These are phyloP conservation scores for Coemansia sp. DNA, from an alignment of 192 early-diverging fungal species.

Conservation along the genomic window DNA sequence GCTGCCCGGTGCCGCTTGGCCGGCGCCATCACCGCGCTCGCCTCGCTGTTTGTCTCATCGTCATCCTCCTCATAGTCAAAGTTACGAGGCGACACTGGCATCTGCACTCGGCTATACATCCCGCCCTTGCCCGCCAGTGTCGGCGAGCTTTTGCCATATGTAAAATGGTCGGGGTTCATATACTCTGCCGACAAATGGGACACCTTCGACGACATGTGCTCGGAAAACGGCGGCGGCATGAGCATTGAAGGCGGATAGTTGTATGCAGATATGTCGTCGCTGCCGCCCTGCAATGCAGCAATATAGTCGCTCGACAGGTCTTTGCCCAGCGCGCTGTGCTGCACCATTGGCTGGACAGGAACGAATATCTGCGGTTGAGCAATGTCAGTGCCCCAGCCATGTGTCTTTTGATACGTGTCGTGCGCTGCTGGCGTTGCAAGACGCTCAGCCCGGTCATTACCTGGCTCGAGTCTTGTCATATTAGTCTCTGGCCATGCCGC, in stretches of 20 bases:
- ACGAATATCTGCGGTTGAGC: slow-evolving; percentile 33
- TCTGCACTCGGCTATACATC: not conserved
- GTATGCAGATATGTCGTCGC: not conserved
- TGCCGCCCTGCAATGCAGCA: not conserved
- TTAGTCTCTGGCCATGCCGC: not conserved
- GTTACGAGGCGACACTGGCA: slow-evolving; percentile 7
- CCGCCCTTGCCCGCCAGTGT: not conserved
- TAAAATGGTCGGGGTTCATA: not conserved
- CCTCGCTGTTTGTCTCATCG: not conserved
- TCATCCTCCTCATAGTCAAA: slow-evolving; percentile 1
- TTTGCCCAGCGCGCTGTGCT: slow-evolving; percentile 27
- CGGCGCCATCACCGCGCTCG: not conserved
- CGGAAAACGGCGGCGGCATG: not conserved
- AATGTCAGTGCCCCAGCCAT: not conserved
- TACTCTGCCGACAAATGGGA: not conserved
- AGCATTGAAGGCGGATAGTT: not conserved
- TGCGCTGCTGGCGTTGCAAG: not conserved
- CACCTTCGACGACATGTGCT: not conserved
- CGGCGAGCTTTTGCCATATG: not conserved
- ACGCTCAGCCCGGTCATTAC: not conserved
- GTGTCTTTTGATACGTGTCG: not conserved
- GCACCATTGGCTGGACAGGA: slow-evolving; percentile 26
- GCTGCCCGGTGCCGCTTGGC: not conserved
- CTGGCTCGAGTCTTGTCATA: not conserved
- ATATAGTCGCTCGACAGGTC: slow-evolving; percentile 34